Evolutionary conservation across 2,329 filamentous ascomycete genomes (phyloP), one percentile per base, ranked within the genome.

Genomic region (Fusarium mangiferae): DNA sequence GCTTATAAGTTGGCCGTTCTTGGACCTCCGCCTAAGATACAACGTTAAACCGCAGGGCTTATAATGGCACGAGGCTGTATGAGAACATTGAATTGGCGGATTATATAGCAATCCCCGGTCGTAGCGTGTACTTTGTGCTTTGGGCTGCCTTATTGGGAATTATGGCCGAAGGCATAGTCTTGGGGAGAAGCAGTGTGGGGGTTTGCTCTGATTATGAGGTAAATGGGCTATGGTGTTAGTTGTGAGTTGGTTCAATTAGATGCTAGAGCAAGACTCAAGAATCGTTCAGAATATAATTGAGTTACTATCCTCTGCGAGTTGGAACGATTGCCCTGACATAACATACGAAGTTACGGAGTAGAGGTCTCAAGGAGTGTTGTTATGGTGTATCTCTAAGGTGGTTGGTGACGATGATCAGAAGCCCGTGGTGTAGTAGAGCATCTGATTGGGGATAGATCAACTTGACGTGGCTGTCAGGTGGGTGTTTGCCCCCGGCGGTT

Each of bases 1-100:
- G 36, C 52, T 77, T 68, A 58, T 75, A 68, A 66, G 58, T 42
- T 51, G 45, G 52, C 26, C 61, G 51, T 62, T 49, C 17, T 61
- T 36, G 22, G 33, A 51, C 35, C 68, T 64, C 36, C 44, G 33
- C 55, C n/a, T 24, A 30, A 54, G 52, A 70, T 64, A 54, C 65
- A 15, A 42, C 71, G 58, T 77, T 68, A 58, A 54, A 58, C 42
- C 56, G 39, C 51, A 49, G 35, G 59, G 66, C 65, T 75, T 68
- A 60, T 62, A 57, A 41, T 62, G 49, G 39, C 59, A 70, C 62
- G 54, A 73, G 68, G 66, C 39, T 68, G 41, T 59, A 67, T 66
- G 61, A 52, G 56, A 63, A 72, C 58, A 77, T 76, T 26, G 75
- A 76, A 77, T 77, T 77, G 75, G 75, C 62, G 65, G 75, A 70